Percentiles rank a stretch among this genome's conserved stretches.
These are phyloP conservation scores for Hanseniaspora pseudoguilliermondii DNA, from an alignment of 805 yeast species.

Conservation along the genomic window DNA sequence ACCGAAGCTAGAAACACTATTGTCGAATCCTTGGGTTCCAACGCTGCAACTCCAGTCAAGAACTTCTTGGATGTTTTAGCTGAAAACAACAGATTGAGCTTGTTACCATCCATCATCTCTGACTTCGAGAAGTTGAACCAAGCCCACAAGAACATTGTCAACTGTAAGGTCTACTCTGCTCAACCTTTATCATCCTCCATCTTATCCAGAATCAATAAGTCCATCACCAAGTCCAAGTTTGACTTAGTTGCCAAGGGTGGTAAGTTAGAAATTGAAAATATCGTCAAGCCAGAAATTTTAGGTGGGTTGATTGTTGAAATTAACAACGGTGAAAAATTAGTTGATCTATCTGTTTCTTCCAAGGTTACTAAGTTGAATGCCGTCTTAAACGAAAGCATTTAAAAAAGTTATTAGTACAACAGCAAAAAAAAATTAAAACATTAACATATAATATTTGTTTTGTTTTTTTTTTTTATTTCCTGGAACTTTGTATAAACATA, in stretches of 20 bases:
- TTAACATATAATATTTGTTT: too few species aligned
- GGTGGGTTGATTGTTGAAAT: slow-evolving; percentile 95
- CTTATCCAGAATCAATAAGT: slow-evolving; percentile 62
- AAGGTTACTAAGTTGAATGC: slow-evolving; percentile 83
- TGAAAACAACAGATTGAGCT: slow-evolving; percentile 81
- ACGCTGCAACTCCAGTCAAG: slow-evolving; percentile 33
- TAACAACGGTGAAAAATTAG: slow-evolving; percentile 72
- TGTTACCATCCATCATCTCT: slow-evolving; percentile 50
- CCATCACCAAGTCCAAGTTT: slow-evolving; percentile 51
- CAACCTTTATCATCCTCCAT: slow-evolving; percentile 70
- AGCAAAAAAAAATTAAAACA: background rate
- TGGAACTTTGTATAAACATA: background rate
- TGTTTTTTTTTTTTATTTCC: too few species aligned
- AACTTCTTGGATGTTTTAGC: slow-evolving; percentile 79
- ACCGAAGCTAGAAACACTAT: slow-evolving; percentile 59
- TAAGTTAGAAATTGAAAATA: slow-evolving; percentile 71
- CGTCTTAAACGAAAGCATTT: slow-evolving; percentile 74
- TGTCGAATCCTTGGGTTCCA: slow-evolving; percentile 42
- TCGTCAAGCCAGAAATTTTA: slow-evolving; percentile 75
- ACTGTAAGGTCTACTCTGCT: slow-evolving; percentile 85
- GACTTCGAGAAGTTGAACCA: slow-evolving; percentile 70
- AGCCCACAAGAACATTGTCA: slow-evolving; percentile 83
- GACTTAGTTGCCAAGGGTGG: slow-evolving; percentile 73
- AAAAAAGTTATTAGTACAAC: background rate
- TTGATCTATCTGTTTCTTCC: slow-evolving; percentile 76